Conservation (phyloP, 768 basidiomycete species). For the Panaeolus cyanescens region DNA sequence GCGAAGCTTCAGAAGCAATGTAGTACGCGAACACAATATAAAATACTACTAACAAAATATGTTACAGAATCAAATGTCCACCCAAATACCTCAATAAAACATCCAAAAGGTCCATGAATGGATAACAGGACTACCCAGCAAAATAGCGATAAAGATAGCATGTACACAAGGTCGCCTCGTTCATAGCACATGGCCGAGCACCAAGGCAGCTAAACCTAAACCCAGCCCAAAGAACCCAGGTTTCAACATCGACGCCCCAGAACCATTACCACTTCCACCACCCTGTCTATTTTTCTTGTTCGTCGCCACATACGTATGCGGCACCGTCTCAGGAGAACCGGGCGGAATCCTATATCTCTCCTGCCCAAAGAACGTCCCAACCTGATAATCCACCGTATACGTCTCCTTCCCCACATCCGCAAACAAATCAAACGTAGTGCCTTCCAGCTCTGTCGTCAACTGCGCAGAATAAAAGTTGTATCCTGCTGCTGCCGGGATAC, state of each 20-base stretch:
- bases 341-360: neutral
- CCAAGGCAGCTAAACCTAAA: neutral
- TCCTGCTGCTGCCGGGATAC: constrained; percentile 24
- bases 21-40: too few relatives aligned
- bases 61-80: neutral
- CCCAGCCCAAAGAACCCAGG: neutral
- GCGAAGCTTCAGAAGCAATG: neutral
- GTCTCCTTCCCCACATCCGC: constrained; percentile 19
- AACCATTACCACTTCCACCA: neutral
- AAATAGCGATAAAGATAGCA: neutral
- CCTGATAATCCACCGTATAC: neutral
- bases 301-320: constrained; percentile 28
- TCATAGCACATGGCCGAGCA: neutral
- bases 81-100: neutral
- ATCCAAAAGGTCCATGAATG: neutral
- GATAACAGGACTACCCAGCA: neutral
- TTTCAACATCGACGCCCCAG: neutral
- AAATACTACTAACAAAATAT: neutral
- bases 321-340: constrained; percentile 14
- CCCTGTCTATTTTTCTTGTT: neutral
- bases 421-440: constrained; percentile 28
- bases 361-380: neutral
- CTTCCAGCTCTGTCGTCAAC: constrained; percentile 24
- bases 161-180: neutral
- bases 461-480: constrained; percentile 38